A percentile compares a stretch with the other conserved stretches of the same genome.
Evolutionary conservation across 345 rosid species (phyloP).

Genomic region (Capsella bursapastoris): DNA sequence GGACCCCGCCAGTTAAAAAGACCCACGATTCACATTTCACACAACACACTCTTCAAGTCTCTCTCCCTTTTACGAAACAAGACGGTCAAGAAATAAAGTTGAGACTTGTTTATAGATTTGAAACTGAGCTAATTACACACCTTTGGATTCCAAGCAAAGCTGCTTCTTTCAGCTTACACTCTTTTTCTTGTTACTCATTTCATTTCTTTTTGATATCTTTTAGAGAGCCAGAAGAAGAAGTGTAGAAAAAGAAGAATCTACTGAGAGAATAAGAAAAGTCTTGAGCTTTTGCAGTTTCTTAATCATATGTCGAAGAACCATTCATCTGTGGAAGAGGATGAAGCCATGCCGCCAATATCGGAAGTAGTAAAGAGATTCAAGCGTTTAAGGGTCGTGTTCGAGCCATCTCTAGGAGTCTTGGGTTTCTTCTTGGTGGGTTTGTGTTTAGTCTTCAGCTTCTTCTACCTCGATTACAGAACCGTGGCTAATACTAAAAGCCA

Average conservation of each 20-base stretch:
- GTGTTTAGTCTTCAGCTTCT: conserved; percentile 63
- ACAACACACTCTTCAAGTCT: conserved; percentile 14
- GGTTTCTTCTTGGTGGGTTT: conserved; percentile 68
- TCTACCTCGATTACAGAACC: conserved; percentile 70
- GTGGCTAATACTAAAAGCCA: conserved; percentile 52
- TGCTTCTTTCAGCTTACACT: conserved; percentile 24
- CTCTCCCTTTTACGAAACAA: conserved; percentile 23
- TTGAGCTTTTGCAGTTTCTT: conserved; percentile 24
- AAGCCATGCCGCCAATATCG: conserved; percentile 47
- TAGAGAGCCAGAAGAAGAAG: conserved; percentile 17
- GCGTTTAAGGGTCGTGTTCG: conserved; percentile 60
- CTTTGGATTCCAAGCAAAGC: background rate
- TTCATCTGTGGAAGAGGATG: conserved; percentile 51
- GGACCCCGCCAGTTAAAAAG: conserved; percentile 38
- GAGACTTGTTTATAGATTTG: background rate
- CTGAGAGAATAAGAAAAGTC: conserved; percentile 38
- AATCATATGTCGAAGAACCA: conserved; percentile 52
- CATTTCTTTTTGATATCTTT: background rate
- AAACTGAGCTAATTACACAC: background rate
- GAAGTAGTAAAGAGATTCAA: conserved; percentile 63
- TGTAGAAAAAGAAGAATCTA: background rate
- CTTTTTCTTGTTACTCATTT: background rate
- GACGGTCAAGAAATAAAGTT: conserved; percentile 39
- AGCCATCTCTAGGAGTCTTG: conserved; percentile 70
- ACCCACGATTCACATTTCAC: conserved; percentile 38